phyloP scores from a whole-genome alignment of 371 early-diverging fungal species.

The Chytridium lagenaria region DNA sequence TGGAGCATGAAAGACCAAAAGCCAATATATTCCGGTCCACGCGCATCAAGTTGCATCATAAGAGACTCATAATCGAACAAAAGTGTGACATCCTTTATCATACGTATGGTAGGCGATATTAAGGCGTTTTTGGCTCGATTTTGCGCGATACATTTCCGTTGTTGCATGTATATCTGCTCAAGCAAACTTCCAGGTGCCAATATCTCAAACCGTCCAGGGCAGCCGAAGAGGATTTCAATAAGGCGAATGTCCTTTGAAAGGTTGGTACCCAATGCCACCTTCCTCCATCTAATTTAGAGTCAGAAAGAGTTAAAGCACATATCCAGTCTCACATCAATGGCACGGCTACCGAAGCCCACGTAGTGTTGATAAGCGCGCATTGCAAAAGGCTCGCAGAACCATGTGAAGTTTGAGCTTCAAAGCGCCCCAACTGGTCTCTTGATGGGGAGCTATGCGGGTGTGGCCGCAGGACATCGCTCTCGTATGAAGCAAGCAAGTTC shows the following conservation, averaged over 20 bases:
- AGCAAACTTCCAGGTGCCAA: too few relatives aligned
- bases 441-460: background rate
- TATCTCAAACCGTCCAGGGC: too few relatives aligned
- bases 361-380: background rate
- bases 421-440: background rate
- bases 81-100: background rate
- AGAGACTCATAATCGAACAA: background rate
- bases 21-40: background rate
- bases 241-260: background rate
- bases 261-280: background rate
- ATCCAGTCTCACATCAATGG: background rate
- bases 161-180: too few relatives aligned
- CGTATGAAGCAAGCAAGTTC: background rate
- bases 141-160: too few relatives aligned
- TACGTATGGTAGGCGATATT: too few relatives aligned
- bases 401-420: background rate
- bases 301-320: background rate
- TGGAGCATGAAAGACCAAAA: background rate
- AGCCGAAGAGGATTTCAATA: background rate
- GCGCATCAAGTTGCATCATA: background rate
- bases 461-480: background rate
- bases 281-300: background rate
- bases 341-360: background rate
- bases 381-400: background rate
- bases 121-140: too few relatives aligned